Evolutionary conservation across 2,329 filamentous ascomycete genomes (phyloP).

Genomic region (Pseudogymnoascus sp.): DNA sequence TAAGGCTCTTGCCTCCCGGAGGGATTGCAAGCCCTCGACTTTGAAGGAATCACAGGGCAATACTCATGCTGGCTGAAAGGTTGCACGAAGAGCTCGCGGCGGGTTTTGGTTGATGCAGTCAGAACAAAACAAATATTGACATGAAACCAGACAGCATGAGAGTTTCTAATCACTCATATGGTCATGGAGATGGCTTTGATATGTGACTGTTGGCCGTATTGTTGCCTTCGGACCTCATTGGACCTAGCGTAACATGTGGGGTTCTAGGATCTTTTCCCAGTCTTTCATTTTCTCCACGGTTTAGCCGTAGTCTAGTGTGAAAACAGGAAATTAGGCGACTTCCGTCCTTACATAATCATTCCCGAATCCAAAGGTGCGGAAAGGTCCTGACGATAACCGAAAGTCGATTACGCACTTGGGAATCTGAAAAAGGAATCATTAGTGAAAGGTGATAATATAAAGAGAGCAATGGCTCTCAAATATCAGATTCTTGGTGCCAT

Average conservation of each 20-base stretch:
- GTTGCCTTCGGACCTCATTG: neutral
- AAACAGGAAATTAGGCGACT: neutral
- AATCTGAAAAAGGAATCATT: neutral
- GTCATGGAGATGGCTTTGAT: neutral
- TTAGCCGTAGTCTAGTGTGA: neutral
- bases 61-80: neutral
- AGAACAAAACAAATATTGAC: neutral
- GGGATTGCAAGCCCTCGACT: neutral
- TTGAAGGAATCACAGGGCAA: neutral
- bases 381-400: neutral
- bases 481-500: neutral
- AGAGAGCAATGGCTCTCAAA: neutral
- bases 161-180: neutral
- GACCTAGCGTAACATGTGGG: neutral
- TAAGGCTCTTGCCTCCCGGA: neutral
- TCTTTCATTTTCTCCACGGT: neutral
- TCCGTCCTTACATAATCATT: neutral
- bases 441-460: neutral
- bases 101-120: no score
- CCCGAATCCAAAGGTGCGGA: neutral
- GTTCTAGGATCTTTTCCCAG: neutral
- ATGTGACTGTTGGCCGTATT: neutral
- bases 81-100: no score
- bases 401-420: neutral
- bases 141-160: neutral